Base-by-base conservation (phyloP, 768 basidiomycete genomes). In the Clathrus columnatus region DNA sequence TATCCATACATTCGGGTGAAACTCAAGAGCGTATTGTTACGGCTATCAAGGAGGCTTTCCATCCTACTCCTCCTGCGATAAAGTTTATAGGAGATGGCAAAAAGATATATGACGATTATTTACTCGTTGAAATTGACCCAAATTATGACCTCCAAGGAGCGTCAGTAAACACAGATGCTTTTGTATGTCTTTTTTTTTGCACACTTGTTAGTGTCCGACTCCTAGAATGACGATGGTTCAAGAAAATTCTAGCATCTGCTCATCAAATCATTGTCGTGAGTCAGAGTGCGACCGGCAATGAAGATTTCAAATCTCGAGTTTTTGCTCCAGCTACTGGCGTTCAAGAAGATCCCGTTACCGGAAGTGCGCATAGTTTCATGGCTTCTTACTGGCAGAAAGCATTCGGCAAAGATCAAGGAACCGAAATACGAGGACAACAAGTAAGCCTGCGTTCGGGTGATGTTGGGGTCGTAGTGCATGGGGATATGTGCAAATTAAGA, bases 371-470 rank as follows among this genome's bases (percentile, higher is more conserved):
- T 50, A 58, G 61, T 6, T 30, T 65, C 2, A 51, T 68, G 17
- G 61, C 61, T n/a, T 62, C 64, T 1, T 70, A 67, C 59, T 70
- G 67, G 36, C 36, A 36, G 20, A 58, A 57, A 8, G 36, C 7
- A 36, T 36, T 36, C 11, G 36, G 14, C 18, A 74, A 75, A 56
- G 63, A 66, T 3, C 67, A 61, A 29, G 18, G 20, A 23, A 18
- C 18, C 10, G 67, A 72, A 53, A 68, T 76, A 26, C 60, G 61
- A n/a, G 76, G 77, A 5, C 76, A 64, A 57, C 77, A 80, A 61
- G 79, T 81, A 20, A 81, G 81, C 62, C 59, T 62, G 2, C 66
- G 81, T 43, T 76, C 77, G 10, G 81, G 79, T 1, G 67, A 73
- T 21, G 53, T 81, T 47, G 70, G 65, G 29, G 60, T 80, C 20